Percentiles rank a stretch among this genome's conserved stretches.
phyloP scores from a whole-genome alignment of 768 basidiomycete genomes.

The Mrakia gelida region DNA sequence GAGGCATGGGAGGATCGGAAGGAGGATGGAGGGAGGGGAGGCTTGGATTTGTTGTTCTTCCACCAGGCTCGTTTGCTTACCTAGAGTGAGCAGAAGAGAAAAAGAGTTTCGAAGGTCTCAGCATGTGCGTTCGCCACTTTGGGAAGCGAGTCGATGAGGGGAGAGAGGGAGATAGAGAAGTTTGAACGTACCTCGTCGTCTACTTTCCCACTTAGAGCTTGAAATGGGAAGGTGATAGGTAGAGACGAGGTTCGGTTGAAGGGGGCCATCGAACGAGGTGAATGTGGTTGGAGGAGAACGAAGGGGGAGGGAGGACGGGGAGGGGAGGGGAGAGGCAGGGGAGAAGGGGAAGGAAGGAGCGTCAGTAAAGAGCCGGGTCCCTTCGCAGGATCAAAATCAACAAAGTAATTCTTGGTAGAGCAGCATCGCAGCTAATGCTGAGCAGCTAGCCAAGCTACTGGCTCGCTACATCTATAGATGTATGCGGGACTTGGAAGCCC shows the following conservation, averaged over 20 bases:
- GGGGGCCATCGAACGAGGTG: constrained; percentile 37
- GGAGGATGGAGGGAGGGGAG: background rate
- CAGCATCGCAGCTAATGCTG: background rate
- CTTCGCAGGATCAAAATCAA: background rate
- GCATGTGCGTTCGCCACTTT: background rate
- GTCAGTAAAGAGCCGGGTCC: background rate
- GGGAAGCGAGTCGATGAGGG: background rate
- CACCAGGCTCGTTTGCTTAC: constrained; percentile 35
- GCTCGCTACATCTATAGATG: too few species aligned
- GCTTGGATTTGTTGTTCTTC: constrained; percentile 35
- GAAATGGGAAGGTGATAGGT: constrained; percentile 42
- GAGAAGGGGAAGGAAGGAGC: background rate
- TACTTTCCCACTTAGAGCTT: constrained; percentile 15
- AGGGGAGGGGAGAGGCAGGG: background rate
- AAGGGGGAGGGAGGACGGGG: background rate
- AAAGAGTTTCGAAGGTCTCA: background rate
- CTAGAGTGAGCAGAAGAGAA: constrained; percentile 10
- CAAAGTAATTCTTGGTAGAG: too few species aligned
- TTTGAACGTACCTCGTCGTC: constrained; percentile 40
- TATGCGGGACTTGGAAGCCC: background rate
- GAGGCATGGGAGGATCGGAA: background rate
- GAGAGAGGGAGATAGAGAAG: background rate
- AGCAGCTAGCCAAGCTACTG: background rate
- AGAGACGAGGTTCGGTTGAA: constrained; percentile 43
- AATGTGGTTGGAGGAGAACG: background rate